phyloP scores from a whole-genome alignment of 2,329 filamentous ascomycete genomes.

The Pseudogymnoascus sp. region DNA sequence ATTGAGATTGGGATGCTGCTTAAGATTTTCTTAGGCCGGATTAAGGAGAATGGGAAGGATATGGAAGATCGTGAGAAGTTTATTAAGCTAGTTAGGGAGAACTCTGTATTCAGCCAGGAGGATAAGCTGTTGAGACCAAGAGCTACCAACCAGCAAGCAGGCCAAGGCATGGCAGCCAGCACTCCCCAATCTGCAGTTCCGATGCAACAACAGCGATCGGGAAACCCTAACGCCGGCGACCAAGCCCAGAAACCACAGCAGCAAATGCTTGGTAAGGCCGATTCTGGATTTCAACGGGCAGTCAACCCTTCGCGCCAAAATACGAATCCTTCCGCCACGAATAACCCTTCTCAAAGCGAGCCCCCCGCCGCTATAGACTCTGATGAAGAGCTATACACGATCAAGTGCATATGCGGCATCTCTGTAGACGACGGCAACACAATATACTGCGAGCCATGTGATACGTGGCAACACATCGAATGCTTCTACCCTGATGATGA shows the following conservation, averaged over 20 bases:
- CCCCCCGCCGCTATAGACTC: too few relatives aligned
- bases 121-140: constrained; percentile 41
- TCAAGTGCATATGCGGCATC: too few relatives aligned
- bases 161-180: constrained; percentile 21
- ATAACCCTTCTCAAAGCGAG: too few relatives aligned
- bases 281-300: constrained; percentile 23
- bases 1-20: constrained; percentile 47
- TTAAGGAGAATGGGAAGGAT: constrained; percentile 41
- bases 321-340: constrained; percentile 23
- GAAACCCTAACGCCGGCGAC: constrained; percentile 25
- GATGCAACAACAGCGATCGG: constrained; percentile 28
- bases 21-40: constrained; percentile 43
- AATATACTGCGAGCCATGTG: too few relatives aligned
- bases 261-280: constrained; percentile 19
- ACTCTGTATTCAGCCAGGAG: constrained; percentile 39
- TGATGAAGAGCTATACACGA: too few relatives aligned
- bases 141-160: constrained; percentile 11
- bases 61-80: constrained; percentile 47
- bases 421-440: too few relatives aligned
- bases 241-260: constrained; percentile 22
- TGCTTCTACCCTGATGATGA: too few relatives aligned
- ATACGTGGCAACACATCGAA: too few relatives aligned
- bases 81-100: constrained; percentile 49
- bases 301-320: constrained; percentile 26
- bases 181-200: constrained; percentile 17